A percentile compares a stretch with the other conserved stretches of the same genome.
Evolutionary conservation across 2,329 filamentous ascomycete species (phyloP).

Genomic region (Dactylellina parvicollis): DNA sequence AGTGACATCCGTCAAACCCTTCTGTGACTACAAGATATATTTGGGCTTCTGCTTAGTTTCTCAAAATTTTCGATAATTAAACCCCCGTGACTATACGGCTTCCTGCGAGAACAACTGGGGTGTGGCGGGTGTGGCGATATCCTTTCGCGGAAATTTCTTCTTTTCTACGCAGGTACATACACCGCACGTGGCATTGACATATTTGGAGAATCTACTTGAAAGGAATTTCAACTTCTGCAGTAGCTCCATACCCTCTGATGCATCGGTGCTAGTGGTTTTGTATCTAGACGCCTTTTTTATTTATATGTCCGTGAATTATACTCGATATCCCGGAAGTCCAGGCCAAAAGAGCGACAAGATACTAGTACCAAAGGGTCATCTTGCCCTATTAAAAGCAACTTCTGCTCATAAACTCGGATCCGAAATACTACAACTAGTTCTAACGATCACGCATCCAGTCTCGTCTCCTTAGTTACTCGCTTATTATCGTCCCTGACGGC

Average conservation of each 20-base stretch:
- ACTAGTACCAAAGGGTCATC: not conserved
- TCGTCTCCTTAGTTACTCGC: not conserved
- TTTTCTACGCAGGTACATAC: not conserved
- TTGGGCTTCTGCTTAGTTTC: too few species aligned
- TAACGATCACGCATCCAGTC: not conserved
- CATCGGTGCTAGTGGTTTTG: too few species aligned
- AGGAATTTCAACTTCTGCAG: too few species aligned
- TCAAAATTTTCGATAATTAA: too few species aligned
- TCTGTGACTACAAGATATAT: too few species aligned
- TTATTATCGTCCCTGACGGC: not conserved
- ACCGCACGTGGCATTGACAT: not conserved
- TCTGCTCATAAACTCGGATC: not conserved
- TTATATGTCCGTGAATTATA: not conserved
- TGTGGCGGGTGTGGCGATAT: not conserved
- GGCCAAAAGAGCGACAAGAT: not conserved
- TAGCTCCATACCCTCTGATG: too few species aligned
- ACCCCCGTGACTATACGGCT: too few species aligned
- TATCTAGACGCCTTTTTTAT: not conserved
- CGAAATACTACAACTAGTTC: not conserved
- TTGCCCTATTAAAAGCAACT: not conserved
- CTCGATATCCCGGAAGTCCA: not conserved
- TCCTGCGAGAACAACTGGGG: not conserved
- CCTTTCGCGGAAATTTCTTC: not conserved
- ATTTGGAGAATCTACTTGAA: not conserved
- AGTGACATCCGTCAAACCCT: too few species aligned